Conservation (phyloP, 768 basidiomycete genomes). For the Trametes cinnabarina region DNA sequence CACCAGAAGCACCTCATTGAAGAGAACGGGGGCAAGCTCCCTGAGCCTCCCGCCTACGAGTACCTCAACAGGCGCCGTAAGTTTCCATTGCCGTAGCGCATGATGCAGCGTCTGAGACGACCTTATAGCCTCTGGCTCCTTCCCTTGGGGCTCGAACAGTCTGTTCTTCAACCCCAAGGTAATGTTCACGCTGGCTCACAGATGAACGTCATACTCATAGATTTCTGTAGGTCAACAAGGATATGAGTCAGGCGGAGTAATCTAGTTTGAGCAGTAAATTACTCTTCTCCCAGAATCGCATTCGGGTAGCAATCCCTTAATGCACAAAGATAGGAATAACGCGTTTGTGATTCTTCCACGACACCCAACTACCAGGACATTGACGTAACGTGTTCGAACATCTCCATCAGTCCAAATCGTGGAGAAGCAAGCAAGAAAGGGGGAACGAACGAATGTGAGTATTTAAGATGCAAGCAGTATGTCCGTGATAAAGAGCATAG, state of each 20-base stretch:
- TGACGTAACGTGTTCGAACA: not conserved
- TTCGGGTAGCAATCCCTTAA: no score
- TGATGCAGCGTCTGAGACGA: not conserved
- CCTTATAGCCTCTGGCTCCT: constrained; percentile 52
- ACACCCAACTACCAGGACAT: no score
- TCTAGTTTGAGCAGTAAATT: constrained; percentile 13
- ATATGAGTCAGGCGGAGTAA: constrained; percentile 42
- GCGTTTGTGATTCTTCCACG: no score
- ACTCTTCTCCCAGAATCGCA: no score
- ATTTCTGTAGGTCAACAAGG: constrained; percentile 56
- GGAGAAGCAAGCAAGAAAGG: not conserved
- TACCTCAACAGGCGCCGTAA: constrained; percentile 67
- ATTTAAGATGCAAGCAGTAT: not conserved
- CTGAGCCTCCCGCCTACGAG: constrained; percentile 68
- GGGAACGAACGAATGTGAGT: not conserved
- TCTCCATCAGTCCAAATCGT: not conserved
- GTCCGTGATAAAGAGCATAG: not conserved
- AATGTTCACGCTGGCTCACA: no score
- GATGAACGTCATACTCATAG: not conserved
- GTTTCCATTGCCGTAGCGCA: not conserved
- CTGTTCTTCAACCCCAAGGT: constrained; percentile 81
- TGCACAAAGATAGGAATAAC: no score
- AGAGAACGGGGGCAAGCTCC: constrained; percentile 71
- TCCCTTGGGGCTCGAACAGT: constrained; percentile 82
- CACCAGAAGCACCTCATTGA: constrained; percentile 69